These are phyloP conservation scores for Metarhizium humberi DNA, from an alignment of 2,329 filamentous ascomycete species.

Conservation along the genomic window DNA sequence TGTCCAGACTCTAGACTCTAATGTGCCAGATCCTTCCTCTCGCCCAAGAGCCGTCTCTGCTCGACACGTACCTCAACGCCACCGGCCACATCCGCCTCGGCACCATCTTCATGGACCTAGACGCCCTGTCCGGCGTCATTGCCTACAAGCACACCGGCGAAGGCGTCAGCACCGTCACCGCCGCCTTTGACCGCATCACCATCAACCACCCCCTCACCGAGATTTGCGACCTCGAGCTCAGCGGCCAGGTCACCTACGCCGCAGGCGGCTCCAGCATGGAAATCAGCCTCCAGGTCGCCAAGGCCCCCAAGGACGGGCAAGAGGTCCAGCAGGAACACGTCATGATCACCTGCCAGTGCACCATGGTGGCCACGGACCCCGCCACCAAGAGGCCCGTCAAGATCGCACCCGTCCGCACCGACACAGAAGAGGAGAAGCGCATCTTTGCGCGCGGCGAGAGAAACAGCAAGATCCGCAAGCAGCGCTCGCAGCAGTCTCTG, in stretches of 20 bases:
- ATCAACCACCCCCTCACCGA: constrained; percentile 64
- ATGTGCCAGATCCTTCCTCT: constrained; percentile 41
- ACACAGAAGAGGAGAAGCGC: constrained; percentile 18
- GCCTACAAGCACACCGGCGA: constrained; percentile 60
- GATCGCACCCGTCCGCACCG: constrained; percentile 14
- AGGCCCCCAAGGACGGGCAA: constrained; percentile 49
- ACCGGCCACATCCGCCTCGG: constrained; percentile 66
- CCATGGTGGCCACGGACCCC: constrained; percentile 20
- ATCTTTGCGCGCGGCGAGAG: constrained; percentile 17
- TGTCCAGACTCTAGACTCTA: too few species aligned
- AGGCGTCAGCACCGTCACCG: constrained; percentile 40
- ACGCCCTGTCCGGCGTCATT: constrained; percentile 67
- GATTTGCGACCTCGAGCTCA: constrained; percentile 70
- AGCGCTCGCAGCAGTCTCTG: constrained; percentile 9
- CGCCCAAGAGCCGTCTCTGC: constrained; percentile 64
- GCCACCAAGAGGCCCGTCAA: constrained; percentile 17
- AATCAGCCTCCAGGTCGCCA: constrained; percentile 64
- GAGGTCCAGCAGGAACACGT: constrained; percentile 32
- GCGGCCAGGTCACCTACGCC: constrained; percentile 53
- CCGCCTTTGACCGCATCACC: constrained; percentile 39
- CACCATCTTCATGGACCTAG: constrained; percentile 70
- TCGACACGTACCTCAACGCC: constrained; percentile 70
- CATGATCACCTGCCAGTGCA: constrained; percentile 31
- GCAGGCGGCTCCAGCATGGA: constrained; percentile 66
- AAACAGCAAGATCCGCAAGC: constrained; percentile 15